Percentiles rank a stretch among this genome's conserved stretches.
These are phyloP conservation scores for Forsythia suspensa DNA, from an alignment of 257 asterid species.

Conservation along the genomic window DNA sequence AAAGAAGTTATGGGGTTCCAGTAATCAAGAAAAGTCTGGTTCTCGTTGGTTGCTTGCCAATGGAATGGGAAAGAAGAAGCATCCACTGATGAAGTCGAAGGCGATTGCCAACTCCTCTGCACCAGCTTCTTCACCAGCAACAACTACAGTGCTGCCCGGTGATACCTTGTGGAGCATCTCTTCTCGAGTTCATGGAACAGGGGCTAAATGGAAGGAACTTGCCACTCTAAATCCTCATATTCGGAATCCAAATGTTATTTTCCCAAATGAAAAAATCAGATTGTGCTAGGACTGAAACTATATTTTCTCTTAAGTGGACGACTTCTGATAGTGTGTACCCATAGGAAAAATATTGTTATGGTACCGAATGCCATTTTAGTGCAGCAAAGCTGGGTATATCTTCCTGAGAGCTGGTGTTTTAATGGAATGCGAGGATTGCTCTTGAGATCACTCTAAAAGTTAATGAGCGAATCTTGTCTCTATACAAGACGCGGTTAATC, in stretches of 20 bases:
- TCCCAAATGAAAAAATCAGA: conserved; percentile 50
- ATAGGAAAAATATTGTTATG: background rate
- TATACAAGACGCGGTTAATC: no score
- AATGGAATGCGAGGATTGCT: no score
- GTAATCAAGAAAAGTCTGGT: conserved; percentile 75
- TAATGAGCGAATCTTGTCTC: no score
- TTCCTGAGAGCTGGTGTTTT: no score
- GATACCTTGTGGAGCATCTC: conserved; percentile 87
- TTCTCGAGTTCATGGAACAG: conserved; percentile 56
- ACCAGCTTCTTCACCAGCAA: conserved; percentile 37
- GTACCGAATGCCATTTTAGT: background rate
- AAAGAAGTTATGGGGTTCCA: conserved; percentile 83
- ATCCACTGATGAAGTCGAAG: conserved; percentile 70
- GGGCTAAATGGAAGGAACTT: conserved; percentile 52
- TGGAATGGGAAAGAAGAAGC: conserved; percentile 98
- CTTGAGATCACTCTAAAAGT: no score
- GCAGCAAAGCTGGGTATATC: background rate
- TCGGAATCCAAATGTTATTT: conserved; percentile 60
- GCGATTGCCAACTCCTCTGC: conserved; percentile 37
- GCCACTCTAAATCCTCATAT: conserved; percentile 52
- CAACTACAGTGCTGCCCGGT: conserved; percentile 52
- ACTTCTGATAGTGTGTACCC: background rate
- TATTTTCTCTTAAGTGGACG: background rate
- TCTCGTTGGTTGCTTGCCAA: conserved; percentile 97
- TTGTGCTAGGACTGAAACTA: conserved; percentile 26